Conservation (phyloP, 140 eudicot genomes). For the Flaveria floridana region DNA sequence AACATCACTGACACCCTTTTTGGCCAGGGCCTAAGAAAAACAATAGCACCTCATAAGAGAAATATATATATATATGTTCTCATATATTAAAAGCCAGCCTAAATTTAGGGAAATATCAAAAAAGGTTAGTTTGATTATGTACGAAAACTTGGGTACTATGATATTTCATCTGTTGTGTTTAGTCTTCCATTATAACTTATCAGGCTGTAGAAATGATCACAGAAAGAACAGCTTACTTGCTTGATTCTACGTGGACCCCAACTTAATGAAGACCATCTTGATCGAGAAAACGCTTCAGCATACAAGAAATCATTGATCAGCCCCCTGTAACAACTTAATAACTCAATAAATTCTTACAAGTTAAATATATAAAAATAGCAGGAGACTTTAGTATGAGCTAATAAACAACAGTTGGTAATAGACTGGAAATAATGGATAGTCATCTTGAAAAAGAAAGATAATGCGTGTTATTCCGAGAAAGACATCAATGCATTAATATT, state of each 20-base stretch:
- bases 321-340: conserved; percentile 51
- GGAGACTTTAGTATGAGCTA: not conserved
- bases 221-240: conserved; percentile 52
- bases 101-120: not conserved
- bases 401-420: not conserved
- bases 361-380: not conserved
- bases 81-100: not conserved
- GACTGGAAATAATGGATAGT: not conserved
- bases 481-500: not conserved
- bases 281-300: conserved; percentile 82
- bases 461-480: not conserved
- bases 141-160: not conserved
- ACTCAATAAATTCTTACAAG: conserved; percentile 19
- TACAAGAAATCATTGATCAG: conserved; percentile 67
- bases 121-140: conserved; percentile 5
- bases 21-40: conserved; percentile 48
- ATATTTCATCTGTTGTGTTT: not conserved
- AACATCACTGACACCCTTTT: conserved; percentile 62
- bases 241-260: conserved; percentile 96
- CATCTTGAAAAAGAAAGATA: not conserved
- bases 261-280: conserved; percentile 84
- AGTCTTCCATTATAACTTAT: conserved; percentile 4
- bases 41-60: conserved; percentile 3
- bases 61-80: too few relatives aligned
- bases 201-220: conserved; percentile 20